Conservation (phyloP, 2,329 filamentous ascomycete species). For the Hymenoscyphus repandus region DNA sequence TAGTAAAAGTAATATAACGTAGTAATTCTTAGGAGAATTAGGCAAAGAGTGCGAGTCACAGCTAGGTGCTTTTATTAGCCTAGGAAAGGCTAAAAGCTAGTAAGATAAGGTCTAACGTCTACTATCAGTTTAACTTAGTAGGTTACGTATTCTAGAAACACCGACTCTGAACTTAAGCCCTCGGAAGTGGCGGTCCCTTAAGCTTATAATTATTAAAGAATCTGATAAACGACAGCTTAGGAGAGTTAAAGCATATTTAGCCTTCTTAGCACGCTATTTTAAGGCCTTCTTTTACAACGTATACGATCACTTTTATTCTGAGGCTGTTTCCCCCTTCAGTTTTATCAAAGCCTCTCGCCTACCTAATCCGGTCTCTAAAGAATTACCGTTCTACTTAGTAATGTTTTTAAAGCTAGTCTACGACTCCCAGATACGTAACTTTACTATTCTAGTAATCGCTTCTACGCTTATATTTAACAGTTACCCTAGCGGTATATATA, state of each 20-base stretch:
- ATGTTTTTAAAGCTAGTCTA: constrained; percentile 6
- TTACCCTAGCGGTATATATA: constrained; percentile 18
- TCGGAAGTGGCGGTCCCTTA: not conserved
- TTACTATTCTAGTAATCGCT: constrained; percentile 13
- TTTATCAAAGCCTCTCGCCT: constrained; percentile 9
- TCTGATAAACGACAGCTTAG: constrained; percentile 2
- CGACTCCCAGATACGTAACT: constrained; percentile 9
- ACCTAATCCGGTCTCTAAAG: constrained; percentile 4
- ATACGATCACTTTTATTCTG: constrained; percentile 6
- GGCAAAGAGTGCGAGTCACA: constrained; percentile 3
- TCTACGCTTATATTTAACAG: constrained; percentile 20
- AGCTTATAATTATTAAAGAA: constrained; percentile 2
- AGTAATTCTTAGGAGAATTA: not conserved
- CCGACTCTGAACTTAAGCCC: not conserved
- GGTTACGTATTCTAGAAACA: constrained; percentile 2
- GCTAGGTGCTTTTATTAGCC: not conserved
- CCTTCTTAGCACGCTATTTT: constrained; percentile 9
- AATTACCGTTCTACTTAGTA: constrained; percentile 7
- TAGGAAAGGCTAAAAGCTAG: not conserved
- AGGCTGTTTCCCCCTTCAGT: constrained; percentile 4
- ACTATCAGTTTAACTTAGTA: constrained; percentile 2
- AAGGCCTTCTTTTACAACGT: constrained; percentile 7
- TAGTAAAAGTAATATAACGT: constrained; percentile 2
- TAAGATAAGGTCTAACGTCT: no score
- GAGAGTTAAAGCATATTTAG: not conserved